Conservation (phyloP, 2,329 filamentous ascomycete species). For the Spiromastix sp. region DNA sequence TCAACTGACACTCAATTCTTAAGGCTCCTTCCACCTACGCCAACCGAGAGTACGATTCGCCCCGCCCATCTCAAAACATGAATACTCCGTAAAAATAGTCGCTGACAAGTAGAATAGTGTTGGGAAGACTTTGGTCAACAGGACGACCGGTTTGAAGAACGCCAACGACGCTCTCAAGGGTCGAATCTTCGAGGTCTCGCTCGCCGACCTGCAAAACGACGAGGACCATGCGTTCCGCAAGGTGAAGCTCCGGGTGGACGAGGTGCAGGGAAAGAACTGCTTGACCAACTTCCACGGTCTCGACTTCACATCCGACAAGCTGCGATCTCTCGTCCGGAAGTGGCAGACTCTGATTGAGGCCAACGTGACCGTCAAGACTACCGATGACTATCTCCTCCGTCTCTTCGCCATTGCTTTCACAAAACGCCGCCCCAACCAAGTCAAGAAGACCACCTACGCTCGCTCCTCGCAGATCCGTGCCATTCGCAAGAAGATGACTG, state of each 20-base stretch:
- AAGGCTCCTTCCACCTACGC: constrained; percentile 92
- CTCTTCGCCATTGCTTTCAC: constrained; percentile 99
- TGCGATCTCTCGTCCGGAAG: constrained; percentile 97
- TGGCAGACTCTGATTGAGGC: constrained; percentile 99
- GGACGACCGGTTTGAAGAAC: constrained; percentile 99
- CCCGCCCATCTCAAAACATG: constrained; percentile 7
- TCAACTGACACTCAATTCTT: neutral
- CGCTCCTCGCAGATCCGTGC: constrained; percentile 92
- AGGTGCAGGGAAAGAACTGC: constrained; percentile 99
- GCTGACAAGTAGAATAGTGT: constrained; percentile 52
- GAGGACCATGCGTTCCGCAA: constrained; percentile 99
- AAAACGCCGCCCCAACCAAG: constrained; percentile 97
- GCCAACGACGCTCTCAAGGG: constrained; percentile 99
- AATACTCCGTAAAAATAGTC: no score
- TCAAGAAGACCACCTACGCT: constrained; percentile 99
- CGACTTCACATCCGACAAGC: constrained; percentile 99
- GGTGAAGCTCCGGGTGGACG: constrained; percentile 96
- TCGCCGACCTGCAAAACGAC: constrained; percentile 98
- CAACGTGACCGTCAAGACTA: constrained; percentile 99
- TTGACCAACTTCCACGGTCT: constrained; percentile 99
- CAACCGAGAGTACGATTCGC: constrained; percentile 73
- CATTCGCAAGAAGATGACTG: constrained; percentile 99
- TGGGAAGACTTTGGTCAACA: constrained; percentile 99
- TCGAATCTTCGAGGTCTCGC: constrained; percentile 95
- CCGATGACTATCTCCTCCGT: constrained; percentile 98